phyloP scores from a whole-genome alignment of 148 eudicot species.

The Silene conica region DNA sequence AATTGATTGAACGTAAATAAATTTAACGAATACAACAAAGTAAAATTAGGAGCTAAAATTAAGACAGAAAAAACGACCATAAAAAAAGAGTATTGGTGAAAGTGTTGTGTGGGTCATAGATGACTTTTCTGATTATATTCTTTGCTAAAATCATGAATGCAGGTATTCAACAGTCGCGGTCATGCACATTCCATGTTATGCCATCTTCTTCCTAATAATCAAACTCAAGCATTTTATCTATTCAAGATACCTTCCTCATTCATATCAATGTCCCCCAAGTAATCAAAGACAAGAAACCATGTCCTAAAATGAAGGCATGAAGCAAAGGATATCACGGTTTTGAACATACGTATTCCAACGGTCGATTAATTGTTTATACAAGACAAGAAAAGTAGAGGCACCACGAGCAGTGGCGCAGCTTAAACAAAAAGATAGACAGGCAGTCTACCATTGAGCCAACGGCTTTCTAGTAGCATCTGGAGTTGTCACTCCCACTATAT shows the following conservation, averaged over 20 bases:
- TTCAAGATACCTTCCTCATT: conserved; percentile 53
- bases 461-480: neutral
- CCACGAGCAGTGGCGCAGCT: no score
- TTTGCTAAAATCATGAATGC: conserved; percentile 13
- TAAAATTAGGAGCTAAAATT: no score
- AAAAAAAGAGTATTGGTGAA: neutral
- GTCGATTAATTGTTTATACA: conserved; percentile 5
- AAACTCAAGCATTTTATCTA: conserved; percentile 60
- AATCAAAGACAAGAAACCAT: neutral
- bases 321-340: conserved; percentile 13
- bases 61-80: no score
- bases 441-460: neutral
- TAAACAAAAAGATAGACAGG: neutral
- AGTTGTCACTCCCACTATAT: neutral
- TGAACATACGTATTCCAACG: conserved; percentile 5
- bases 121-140: neutral
- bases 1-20: no score
- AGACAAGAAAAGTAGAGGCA: neutral
- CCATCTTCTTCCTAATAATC: conserved; percentile 56
- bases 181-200: conserved; percentile 88
- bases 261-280: conserved; percentile 43
- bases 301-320: neutral
- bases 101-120: neutral
- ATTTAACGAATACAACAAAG: no score
- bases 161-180: conserved; percentile 78